Conservation (phyloP, 1,284 basidiomycete species). For the Meira nashicola region DNA sequence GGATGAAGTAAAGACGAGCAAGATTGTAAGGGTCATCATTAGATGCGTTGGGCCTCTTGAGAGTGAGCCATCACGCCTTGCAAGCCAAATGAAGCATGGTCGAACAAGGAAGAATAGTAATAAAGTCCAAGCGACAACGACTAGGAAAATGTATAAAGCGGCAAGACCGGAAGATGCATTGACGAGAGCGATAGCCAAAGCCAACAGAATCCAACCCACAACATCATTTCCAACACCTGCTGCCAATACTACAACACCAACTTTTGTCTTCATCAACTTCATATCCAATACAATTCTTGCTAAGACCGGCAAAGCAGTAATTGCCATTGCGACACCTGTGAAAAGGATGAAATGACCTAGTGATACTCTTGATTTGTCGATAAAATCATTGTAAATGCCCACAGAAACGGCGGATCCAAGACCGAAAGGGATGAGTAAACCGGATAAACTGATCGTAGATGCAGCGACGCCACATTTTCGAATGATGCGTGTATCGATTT, state of each 20-base stretch:
- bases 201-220: conserved; percentile 64
- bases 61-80: conserved; percentile 71
- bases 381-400: conserved; percentile 75
- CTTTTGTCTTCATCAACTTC: conserved; percentile 78
- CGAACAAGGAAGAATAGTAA: conserved; percentile 71
- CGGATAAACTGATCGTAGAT: conserved; percentile 59
- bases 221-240: conserved; percentile 85
- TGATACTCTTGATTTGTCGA: conserved; percentile 60
- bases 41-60: conserved; percentile 68
- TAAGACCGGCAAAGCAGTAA: conserved; percentile 78
- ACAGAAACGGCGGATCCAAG: conserved; percentile 76
- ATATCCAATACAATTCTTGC: conserved; percentile 63
- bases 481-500: conserved; percentile 77
- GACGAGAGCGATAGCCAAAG: conserved; percentile 81
- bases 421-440: conserved; percentile 74
- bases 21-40: conserved; percentile 72
- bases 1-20: conserved; percentile 70
- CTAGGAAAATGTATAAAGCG: conserved; percentile 75
- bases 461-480: conserved; percentile 54
- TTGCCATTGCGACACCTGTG: conserved; percentile 81
- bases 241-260: conserved; percentile 85
- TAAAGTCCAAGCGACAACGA: conserved; percentile 74
- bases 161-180: conserved; percentile 70
- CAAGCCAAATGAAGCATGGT: conserved; percentile 65
- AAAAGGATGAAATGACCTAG: conserved; percentile 90